Evolutionary conservation across 805 yeast genomes (phyloP).

Genomic region (Lipomyces spencermartinsiae): DNA sequence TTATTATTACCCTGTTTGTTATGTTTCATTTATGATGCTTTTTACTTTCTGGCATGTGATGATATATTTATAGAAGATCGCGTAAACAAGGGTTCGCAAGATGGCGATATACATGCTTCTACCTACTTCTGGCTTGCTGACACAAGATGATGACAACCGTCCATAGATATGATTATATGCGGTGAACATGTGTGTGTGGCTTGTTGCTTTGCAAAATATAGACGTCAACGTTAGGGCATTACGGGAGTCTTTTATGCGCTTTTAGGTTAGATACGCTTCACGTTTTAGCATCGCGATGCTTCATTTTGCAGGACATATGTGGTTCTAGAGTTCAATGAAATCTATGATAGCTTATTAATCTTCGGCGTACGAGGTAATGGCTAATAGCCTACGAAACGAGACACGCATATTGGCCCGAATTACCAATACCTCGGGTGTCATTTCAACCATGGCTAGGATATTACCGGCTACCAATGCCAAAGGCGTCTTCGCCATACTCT

Average conservation of each 20-base stretch:
- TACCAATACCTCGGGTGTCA: too few species aligned
- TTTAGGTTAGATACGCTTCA: not conserved
- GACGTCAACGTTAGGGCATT: constrained; percentile 1
- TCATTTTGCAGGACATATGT: not conserved
- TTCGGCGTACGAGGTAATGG: too few species aligned
- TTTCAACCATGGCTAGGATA: too few species aligned
- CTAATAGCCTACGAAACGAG: not conserved
- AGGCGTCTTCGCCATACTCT: too few species aligned
- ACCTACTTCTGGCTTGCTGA: not conserved
- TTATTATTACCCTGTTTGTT: constrained; percentile 1
- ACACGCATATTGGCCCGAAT: too few species aligned
- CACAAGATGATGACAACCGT: not conserved
- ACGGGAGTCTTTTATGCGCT: not conserved
- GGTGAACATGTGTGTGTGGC: not conserved
- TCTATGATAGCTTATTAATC: not conserved
- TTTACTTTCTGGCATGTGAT: not conserved
- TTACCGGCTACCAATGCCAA: too few species aligned
- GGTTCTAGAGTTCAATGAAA: constrained; percentile 3
- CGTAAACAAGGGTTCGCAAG: not conserved
- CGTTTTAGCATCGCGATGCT: not conserved
- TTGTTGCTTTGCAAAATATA: not conserved
- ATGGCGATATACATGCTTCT: not conserved
- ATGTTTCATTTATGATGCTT: not conserved
- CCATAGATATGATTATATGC: not conserved
- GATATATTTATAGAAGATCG: not conserved